Evolutionary conservation across 345 rosid genomes (phyloP), one percentile per base, ranked within the genome.

Genomic region (Heritiera fomes): DNA sequence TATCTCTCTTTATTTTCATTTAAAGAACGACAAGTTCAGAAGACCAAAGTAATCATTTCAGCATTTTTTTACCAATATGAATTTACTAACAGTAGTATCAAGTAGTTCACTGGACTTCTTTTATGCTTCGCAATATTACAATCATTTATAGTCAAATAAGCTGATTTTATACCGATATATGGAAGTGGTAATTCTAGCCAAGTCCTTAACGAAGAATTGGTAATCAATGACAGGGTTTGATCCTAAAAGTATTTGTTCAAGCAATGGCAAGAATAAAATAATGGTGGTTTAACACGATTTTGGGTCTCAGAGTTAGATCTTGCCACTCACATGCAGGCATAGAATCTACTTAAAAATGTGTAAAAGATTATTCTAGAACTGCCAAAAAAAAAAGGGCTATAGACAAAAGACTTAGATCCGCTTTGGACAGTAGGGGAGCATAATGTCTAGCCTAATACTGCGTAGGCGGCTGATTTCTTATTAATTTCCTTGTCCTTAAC

Each of bases 391-490:
- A 11, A 41, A n/a, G 20, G 43, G 3, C 9, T 55, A 18, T 11
- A 17, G 47, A 47, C n/a, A 65, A 47, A 12, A 8, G 4, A 45
- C 73, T 70, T 65, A 46, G 56, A 6, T 66, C 15, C 14, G 18
- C 71, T 43, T 64, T 47, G 10, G 67, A 47, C 82, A 47, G 50
- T 63, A 64, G 43, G 65, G 80, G 7, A 81, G 77, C 81, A 70
- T 77, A 40, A 28, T 52, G 64, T 52, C 49, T 23, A 41, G 55
- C 70, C 53, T 65, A 63, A 17, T 55, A 38, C 70, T 56, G 30
- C 7, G 13, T 56, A 41, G 83, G 78, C 60, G 79, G 47, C 80
- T 13, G 73, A 61, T 62, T 34, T 53, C 3, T 53, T 32, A 30
- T 71, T 32, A 34, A 34, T 38, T 64, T 59, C 53, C 34, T 32